These are phyloP conservation scores for Penicillium sp. DNA, from an alignment of 2,329 filamentous ascomycete genomes.

Conservation along the genomic window DNA sequence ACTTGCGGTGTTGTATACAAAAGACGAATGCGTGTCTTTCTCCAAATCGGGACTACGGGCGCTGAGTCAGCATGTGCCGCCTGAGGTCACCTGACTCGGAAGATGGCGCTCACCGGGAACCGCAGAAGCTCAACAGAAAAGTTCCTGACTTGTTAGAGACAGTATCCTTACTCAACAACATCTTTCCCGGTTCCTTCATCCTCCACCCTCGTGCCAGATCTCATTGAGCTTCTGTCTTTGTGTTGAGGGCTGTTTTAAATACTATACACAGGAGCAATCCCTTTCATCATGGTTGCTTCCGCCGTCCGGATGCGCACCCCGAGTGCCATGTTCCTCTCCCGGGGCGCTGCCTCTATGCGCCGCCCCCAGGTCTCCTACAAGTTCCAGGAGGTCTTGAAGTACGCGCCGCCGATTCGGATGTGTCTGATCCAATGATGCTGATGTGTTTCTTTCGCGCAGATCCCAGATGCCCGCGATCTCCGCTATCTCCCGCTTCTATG, in stretches of 20 bases:
- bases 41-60: slow-evolving; percentile 23
- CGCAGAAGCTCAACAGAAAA: slow-evolving; percentile 42
- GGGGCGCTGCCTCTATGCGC: slow-evolving; percentile 44
- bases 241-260: slow-evolving; percentile 21
- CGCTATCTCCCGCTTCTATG: slow-evolving; percentile 65
- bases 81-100: slow-evolving; percentile 26
- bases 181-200: slow-evolving; percentile 23
- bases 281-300: slow-evolving; percentile 55
- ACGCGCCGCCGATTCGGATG: slow-evolving; percentile 17
- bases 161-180: slow-evolving; percentile 30
- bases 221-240: slow-evolving; percentile 19
- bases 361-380: slow-evolving; percentile 45
- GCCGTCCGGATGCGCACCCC: slow-evolving; percentile 46
- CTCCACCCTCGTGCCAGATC: slow-evolving; percentile 17
- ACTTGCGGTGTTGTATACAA: slow-evolving; percentile 2
- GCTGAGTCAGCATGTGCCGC: slow-evolving; percentile 15
- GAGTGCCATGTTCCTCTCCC: slow-evolving; percentile 43
- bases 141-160: slow-evolving; percentile 30
- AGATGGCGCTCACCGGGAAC: slow-evolving; percentile 39
- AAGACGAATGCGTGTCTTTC: slow-evolving; percentile 30
- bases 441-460: slow-evolving; percentile 26
- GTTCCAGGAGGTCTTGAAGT: slow-evolving; percentile 44
- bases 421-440: slow-evolving; percentile 15
- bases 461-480: slow-evolving; percentile 53
- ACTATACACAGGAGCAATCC: slow-evolving; percentile 26